These are phyloP conservation scores for Apiospora sp. DNA, from an alignment of 2,329 filamentous ascomycete genomes.

Conservation along the genomic window DNA sequence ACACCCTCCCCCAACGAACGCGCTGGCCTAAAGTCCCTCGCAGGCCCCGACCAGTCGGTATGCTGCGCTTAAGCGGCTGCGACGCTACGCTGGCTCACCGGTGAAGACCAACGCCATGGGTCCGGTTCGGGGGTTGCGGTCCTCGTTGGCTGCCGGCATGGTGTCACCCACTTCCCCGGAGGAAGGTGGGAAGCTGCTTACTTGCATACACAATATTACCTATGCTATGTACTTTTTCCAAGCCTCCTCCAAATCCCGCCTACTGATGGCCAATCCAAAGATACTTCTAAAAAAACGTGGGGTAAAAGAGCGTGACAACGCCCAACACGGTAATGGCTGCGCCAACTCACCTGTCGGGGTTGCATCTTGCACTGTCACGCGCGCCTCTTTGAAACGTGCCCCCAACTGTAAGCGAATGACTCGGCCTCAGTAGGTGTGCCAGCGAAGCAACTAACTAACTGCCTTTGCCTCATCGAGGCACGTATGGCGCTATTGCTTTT, in stretches of 20 bases:
- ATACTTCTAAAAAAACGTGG: neutral
- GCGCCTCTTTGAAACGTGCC: slow-evolving; percentile 17
- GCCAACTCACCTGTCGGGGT: neutral
- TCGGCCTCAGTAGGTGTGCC: neutral
- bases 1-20: neutral
- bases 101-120: slow-evolving; percentile 22
- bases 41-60: slow-evolving; percentile 19
- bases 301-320: slow-evolving; percentile 16
- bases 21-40: slow-evolving; percentile 6
- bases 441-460: neutral
- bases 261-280: neutral
- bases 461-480: neutral
- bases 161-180: slow-evolving; percentile 12
- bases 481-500: neutral
- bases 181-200: neutral
- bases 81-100: slow-evolving; percentile 24
- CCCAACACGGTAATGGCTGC: neutral
- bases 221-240: neutral
- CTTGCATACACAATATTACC: neutral
- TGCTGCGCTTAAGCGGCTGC: slow-evolving; percentile 24
- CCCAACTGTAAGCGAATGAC: slow-evolving; percentile 16
- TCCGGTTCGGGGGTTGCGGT: slow-evolving; percentile 6
- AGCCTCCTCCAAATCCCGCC: neutral
- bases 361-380: slow-evolving; percentile 1
- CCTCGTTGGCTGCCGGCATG: slow-evolving; percentile 9